Conservation (phyloP, 2,329 filamentous ascomycete genomes). For the Colletotrichum shisoi region DNA sequence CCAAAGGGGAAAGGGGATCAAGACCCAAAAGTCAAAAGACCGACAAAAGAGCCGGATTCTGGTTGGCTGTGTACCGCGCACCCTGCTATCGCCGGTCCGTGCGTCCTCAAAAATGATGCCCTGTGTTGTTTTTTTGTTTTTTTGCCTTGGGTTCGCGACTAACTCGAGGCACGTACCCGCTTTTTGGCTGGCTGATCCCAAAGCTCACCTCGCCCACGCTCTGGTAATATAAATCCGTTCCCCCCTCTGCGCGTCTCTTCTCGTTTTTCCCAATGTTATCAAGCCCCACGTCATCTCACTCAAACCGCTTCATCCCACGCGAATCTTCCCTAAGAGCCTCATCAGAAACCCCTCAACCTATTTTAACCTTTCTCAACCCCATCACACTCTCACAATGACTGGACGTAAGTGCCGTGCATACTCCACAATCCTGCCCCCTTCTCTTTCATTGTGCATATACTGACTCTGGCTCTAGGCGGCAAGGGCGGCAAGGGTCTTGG, state of each 20-base stretch:
- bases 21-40: neutral
- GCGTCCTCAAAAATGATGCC: conserved; percentile 19
- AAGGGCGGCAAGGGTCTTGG: conserved; percentile 98
- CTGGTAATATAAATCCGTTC: conserved; percentile 35
- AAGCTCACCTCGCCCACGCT: conserved; percentile 25
- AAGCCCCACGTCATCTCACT: conserved; percentile 32
- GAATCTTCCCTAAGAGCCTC: conserved; percentile 14
- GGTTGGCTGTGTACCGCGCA: neutral
- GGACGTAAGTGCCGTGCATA: conserved; percentile 71
- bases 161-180: conserved; percentile 16
- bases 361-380: neutral
- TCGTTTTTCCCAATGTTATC: neutral
- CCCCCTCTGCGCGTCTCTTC: conserved; percentile 24
- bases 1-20: neutral
- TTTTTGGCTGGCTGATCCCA: conserved; percentile 39
- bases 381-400: conserved; percentile 66
- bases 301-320: conserved; percentile 1
- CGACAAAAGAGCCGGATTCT: neutral
- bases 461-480: conserved; percentile 66
- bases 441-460: neutral
- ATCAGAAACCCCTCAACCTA: neutral
- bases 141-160: conserved; percentile 19
- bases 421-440: conserved; percentile 29
- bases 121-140: conserved; percentile 21
- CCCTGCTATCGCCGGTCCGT: conserved; percentile 11